Percentiles rank a stretch among this genome's conserved stretches.
phyloP scores from a whole-genome alignment of 495 filamentous ascomycete genomes.

The Penicillium arizonense region DNA sequence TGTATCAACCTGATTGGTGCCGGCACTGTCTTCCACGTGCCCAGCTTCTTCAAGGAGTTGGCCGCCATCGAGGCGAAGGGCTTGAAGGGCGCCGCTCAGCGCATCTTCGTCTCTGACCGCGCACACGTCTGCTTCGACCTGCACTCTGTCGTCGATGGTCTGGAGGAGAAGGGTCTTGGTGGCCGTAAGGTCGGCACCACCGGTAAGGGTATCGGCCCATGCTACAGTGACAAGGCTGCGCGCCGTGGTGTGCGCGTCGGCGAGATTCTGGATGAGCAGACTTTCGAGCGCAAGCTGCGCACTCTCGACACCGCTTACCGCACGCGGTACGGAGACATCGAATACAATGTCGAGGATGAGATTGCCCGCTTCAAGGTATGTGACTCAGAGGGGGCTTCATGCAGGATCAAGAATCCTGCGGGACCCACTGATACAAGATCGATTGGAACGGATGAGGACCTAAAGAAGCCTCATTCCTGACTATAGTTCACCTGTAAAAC shows the following conservation, averaged over 20 bases:
- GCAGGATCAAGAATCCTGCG: neutral
- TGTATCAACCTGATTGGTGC: constrained; percentile 84
- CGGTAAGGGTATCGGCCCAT: constrained; percentile 71
- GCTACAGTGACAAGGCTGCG: constrained; percentile 78
- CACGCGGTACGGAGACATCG: constrained; percentile 70
- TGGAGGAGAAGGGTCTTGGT: constrained; percentile 76
- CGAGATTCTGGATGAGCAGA: constrained; percentile 70
- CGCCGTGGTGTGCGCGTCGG: constrained; percentile 71
- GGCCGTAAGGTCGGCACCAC: constrained; percentile 60
- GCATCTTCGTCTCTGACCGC: constrained; percentile 78
- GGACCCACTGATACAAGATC: neutral
- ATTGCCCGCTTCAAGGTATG: constrained; percentile 61
- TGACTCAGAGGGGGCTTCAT: neutral
- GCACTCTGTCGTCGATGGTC: constrained; percentile 76
- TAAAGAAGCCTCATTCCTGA: neutral
- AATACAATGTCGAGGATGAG: constrained; percentile 81
- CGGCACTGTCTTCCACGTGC: constrained; percentile 81
- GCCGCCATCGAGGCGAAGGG: constrained; percentile 69
- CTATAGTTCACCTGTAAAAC: neutral
- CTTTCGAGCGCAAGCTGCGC: constrained; percentile 73
- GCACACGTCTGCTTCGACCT: constrained; percentile 84
- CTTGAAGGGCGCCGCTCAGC: constrained; percentile 56
- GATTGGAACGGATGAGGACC: too few relatives aligned
- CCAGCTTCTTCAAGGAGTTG: constrained; percentile 86
- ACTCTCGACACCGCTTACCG: constrained; percentile 63